Evolutionary conservation across 495 filamentous ascomycete genomes (phyloP).

Genomic region (Trichoderma virens): DNA sequence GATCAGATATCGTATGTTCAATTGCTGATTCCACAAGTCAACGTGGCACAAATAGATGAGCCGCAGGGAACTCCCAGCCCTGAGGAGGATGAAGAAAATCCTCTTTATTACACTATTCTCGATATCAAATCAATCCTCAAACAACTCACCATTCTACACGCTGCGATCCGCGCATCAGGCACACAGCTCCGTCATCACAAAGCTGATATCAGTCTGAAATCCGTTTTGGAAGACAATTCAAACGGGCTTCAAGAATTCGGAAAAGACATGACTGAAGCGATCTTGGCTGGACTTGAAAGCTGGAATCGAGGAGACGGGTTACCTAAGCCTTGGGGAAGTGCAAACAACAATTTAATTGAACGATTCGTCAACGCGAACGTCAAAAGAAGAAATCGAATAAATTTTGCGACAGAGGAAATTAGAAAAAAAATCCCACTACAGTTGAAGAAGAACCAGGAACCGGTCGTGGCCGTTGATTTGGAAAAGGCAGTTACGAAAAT

Average conservation of each 20-base stretch:
- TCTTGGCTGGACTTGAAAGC: background rate
- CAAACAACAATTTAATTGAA: background rate
- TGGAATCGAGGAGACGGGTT: background rate
- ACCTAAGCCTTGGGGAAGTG: background rate
- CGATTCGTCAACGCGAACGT: background rate
- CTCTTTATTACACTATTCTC: too few relatives aligned
- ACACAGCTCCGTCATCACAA: too few relatives aligned
- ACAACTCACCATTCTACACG: too few relatives aligned
- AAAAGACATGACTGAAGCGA: too few relatives aligned
- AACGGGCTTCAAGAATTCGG: too few relatives aligned
- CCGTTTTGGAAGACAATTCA: too few relatives aligned
- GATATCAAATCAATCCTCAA: too few relatives aligned
- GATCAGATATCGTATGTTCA: background rate
- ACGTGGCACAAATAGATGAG: background rate
- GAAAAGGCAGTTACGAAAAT: too few relatives aligned
- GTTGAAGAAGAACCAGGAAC: background rate
- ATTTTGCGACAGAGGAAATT: background rate
- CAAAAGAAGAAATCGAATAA: background rate
- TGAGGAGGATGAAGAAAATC: too few relatives aligned
- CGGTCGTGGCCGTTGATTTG: background rate
- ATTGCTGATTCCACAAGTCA: background rate
- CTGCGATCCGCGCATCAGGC: too few relatives aligned
- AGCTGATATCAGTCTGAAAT: too few relatives aligned
- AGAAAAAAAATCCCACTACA: background rate
- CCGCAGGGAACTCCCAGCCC: too few relatives aligned